Base-by-base conservation (phyloP, 768 basidiomycete genomes). In the Clitopilus hobsonii region DNA sequence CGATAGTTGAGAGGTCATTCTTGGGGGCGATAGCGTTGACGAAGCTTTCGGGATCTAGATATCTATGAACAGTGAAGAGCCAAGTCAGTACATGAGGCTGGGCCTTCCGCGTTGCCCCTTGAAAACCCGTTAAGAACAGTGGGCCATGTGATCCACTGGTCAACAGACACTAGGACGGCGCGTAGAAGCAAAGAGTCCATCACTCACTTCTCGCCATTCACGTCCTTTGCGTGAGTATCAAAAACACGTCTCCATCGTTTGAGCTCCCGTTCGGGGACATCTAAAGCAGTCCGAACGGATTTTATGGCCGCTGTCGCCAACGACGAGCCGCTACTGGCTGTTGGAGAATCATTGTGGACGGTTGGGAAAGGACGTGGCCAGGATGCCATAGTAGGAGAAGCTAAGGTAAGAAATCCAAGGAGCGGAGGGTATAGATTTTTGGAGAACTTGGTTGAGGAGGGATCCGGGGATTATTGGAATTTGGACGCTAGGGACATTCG, bases 21-120 rank as follows among this genome's bases (percentile, higher is more conserved):
- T 81, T 81, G 1, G 96, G 94, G 27, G 90, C 94, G 69, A 98
- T 95, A 52, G 97, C 95, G 68, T 92, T 91, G 61, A 98, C 89
- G 71, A 99, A 99, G 63, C 86, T 86, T 26, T 94, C 88, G 29
- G 80, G 75, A 71, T 93, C 89, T 48, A 99, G 79, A 68, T 84
- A 96, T 71, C 95, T 98, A 61, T 25, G 56, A 32, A 67, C 54
- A 55, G 53, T 54, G 54, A 45, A 27, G 7, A 25, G 3, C 38
- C 27, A 28, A 27, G 30, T 59, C 41, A 45, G 41, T 45, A 45
- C 3, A 45, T 23, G 22, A 45, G 41, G 41, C 41, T 23, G 3
- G 41, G 22, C 41, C 22, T 45, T 23, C 22, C 8, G 22, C 22
- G 22, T 45, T 45, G 41, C 22, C 41, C 22, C 41, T 23, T 45